Percentiles rank a stretch among this genome's conserved stretches.
Conservation (phyloP, 495 filamentous ascomycete species). For the Parathielavia hyrcaniae region DNA sequence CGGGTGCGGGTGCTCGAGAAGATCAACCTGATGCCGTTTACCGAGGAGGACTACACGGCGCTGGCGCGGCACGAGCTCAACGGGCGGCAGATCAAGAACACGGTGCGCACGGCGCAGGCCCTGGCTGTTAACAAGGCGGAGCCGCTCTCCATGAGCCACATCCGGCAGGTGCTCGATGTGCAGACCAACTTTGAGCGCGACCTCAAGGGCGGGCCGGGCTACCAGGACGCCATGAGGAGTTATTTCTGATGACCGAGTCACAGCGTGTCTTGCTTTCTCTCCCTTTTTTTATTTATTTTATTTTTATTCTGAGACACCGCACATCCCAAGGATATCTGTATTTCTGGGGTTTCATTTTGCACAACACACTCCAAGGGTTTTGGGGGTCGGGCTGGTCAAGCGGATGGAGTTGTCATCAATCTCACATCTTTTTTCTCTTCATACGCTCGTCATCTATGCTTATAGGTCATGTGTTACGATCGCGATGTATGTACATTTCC, state of each 20-base stretch:
- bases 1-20: conserved; percentile 59
- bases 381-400: too few relatives aligned
- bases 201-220: conserved; percentile 58
- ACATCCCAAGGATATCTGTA: too few relatives aligned
- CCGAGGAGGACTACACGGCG: conserved; percentile 58
- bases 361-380: too few relatives aligned
- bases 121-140: conserved; percentile 71
- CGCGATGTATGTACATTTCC: too few relatives aligned
- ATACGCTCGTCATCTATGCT: too few relatives aligned
- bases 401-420: too few relatives aligned
- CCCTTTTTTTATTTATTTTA: too few relatives aligned
- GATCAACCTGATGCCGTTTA: conserved; percentile 56
- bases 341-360: too few relatives aligned
- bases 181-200: conserved; percentile 78
- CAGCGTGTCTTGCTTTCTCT: too few relatives aligned
- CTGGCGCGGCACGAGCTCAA: conserved; percentile 70
- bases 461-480: too few relatives aligned
- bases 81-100: conserved; percentile 95
- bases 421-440: too few relatives aligned
- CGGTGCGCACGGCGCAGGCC: conserved; percentile 77
- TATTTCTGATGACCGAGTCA: conserved; percentile 40
- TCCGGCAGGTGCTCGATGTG: conserved; percentile 75
- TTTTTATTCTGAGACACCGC: too few relatives aligned
- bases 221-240: conserved; percentile 55
- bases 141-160: conserved; percentile 70